Conservation (phyloP, 257 asterid species). For the Knoxia roxburghii region DNA sequence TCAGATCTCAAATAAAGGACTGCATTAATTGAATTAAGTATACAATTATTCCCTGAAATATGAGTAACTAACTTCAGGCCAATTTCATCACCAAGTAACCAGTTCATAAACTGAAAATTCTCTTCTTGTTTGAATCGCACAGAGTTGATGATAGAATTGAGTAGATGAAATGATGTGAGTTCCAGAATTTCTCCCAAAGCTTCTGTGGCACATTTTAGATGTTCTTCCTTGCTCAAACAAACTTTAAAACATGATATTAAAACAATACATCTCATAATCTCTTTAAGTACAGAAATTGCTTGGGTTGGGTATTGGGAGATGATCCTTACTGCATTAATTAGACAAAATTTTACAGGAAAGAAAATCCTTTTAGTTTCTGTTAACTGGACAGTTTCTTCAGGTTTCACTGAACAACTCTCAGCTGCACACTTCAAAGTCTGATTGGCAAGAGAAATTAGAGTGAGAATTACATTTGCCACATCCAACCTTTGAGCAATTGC, state of each 20-base stretch:
- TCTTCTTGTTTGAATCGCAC: constrained; percentile 57
- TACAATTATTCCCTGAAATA: constrained; percentile 11
- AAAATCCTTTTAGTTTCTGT: constrained; percentile 83
- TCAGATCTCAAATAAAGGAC: constrained; percentile 39
- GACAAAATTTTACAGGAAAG: constrained; percentile 85
- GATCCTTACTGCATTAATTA: constrained; percentile 89
- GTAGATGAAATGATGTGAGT: constrained; percentile 81
- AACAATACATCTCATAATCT: constrained; percentile 56
- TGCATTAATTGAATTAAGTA: constrained; percentile 27
- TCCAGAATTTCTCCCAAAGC: constrained; percentile 68
- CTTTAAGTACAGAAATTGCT: constrained; percentile 64
- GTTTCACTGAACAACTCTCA: constrained; percentile 59
- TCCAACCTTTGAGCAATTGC: constrained; percentile 69
- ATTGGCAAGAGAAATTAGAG: constrained; percentile 68
- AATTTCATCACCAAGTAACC: constrained; percentile 48
- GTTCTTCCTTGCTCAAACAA: constrained; percentile 55
- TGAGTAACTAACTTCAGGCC: constrained; percentile 25
- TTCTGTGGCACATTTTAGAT: constrained; percentile 55
- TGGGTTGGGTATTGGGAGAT: constrained; percentile 71
- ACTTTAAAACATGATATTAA: constrained; percentile 64
- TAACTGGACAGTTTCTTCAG: constrained; percentile 42
- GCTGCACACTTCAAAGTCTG: constrained; percentile 71
- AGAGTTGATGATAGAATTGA: constrained; percentile 68
- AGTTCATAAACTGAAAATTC: constrained; percentile 65
- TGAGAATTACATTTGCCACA: constrained; percentile 52